A percentile compares a stretch with the other conserved stretches of the same genome.
phyloP scores from a whole-genome alignment of 495 filamentous ascomycete genomes.

The Aspergillus baeticus region DNA sequence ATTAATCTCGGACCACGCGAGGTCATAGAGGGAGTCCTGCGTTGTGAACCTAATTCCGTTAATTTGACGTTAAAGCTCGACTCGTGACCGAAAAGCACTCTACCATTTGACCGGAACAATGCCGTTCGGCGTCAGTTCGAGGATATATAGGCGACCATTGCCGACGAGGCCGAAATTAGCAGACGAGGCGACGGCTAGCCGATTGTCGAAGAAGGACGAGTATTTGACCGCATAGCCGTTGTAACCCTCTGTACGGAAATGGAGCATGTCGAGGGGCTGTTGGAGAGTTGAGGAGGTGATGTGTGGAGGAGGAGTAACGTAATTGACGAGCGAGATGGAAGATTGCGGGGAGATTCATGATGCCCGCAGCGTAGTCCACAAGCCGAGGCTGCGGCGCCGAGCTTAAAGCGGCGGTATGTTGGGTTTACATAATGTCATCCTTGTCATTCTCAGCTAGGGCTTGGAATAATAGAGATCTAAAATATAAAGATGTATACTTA shows the following conservation, averaged over 20 bases:
- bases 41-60: constrained; percentile 72
- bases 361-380: not conserved
- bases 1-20: constrained; percentile 90
- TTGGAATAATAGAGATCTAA: too few species aligned
- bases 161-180: constrained; percentile 96
- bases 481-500: too few species aligned
- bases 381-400: constrained; percentile 15
- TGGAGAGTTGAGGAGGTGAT: not conserved
- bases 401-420: not conserved
- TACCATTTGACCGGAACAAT: constrained; percentile 79
- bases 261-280: constrained; percentile 62
- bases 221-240: constrained; percentile 96
- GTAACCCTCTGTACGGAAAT: constrained; percentile 88
- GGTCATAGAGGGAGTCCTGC: constrained; percentile 93
- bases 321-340: not conserved
- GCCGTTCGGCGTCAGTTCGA: constrained; percentile 76
- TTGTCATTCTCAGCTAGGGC: too few species aligned
- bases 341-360: constrained; percentile 17
- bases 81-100: not conserved
- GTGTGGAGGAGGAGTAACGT: not conserved
- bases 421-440: too few species aligned
- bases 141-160: constrained; percentile 83
- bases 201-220: constrained; percentile 95
- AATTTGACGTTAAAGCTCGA: not conserved
- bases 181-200: constrained; percentile 80